Percentiles rank a stretch among this genome's conserved stretches.
These are phyloP conservation scores for Colletotrichum viniferum DNA, from an alignment of 2,329 filamentous ascomycete species.

Conservation along the genomic window DNA sequence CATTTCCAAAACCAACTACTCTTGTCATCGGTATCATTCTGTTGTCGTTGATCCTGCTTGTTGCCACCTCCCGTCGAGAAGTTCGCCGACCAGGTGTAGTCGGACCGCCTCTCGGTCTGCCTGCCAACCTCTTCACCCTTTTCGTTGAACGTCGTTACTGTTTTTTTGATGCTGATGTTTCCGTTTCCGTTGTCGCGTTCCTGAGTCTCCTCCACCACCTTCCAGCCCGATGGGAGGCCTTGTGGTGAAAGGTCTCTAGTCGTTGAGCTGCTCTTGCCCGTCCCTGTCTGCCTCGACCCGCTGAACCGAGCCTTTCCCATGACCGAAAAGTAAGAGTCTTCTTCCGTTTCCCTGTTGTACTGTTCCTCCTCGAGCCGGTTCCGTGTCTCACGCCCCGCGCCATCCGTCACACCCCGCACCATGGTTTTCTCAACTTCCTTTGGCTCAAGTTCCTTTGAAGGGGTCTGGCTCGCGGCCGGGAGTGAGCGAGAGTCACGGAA, in stretches of 20 bases:
- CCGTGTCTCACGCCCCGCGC: not conserved
- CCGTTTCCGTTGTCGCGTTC: conserved; percentile 20
- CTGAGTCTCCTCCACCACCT: conserved; percentile 13
- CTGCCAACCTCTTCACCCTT: conserved; percentile 19
- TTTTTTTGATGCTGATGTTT: conserved; percentile 16
- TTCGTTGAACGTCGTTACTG: conserved; percentile 19
- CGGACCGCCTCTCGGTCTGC: conserved; percentile 16
- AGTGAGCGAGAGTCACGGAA: not conserved
- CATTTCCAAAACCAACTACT: conserved; percentile 21
- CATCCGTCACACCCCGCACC: not conserved
- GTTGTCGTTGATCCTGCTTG: not conserved
- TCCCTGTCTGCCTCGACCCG: not conserved
- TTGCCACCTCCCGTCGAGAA: not conserved
- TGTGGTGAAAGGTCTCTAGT: conserved; percentile 3
- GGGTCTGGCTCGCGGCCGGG: not conserved
- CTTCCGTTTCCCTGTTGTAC: conserved; percentile 7
- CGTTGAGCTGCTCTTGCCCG: not conserved
- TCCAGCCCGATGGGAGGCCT: conserved; percentile 14
- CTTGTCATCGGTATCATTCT: conserved; percentile 2
- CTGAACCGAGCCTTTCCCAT: conserved; percentile 9
- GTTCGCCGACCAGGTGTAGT: conserved; percentile 18
- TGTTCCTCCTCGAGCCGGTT: not conserved
- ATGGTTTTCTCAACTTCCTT: not conserved
- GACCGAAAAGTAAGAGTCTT: conserved; percentile 15
- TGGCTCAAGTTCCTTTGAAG: not conserved